A percentile compares a stretch with the other conserved stretches of the same genome.
These are phyloP conservation scores for Amanita brunnescens DNA, from an alignment of 768 basidiomycete species.

Conservation along the genomic window DNA sequence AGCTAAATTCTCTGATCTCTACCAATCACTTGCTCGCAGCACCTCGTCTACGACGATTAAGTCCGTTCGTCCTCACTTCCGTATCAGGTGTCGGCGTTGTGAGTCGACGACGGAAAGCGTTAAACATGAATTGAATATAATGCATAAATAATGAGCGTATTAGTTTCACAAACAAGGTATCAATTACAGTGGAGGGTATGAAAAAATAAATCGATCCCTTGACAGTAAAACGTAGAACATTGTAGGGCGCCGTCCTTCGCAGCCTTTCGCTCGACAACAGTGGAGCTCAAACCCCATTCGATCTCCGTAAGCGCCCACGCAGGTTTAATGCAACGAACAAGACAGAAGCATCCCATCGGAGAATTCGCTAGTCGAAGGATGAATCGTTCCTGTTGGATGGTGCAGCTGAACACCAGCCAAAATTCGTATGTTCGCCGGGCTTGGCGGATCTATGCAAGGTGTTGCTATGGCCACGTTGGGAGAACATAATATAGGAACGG, in stretches of 20 bases:
- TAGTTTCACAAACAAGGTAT: slow-evolving; percentile 1
- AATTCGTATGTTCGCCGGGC: background rate
- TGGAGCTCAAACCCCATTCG: too few species aligned
- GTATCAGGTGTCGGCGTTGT: too few species aligned
- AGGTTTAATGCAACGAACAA: background rate
- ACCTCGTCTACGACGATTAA: too few species aligned
- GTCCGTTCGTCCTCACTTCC: too few species aligned
- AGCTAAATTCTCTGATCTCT: too few species aligned
- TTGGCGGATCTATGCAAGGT: background rate
- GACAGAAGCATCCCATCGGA: too few species aligned
- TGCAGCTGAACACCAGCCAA: background rate
- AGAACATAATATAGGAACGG: slow-evolving; percentile 5
- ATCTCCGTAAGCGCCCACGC: too few species aligned
- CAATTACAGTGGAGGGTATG: slow-evolving; percentile 1
- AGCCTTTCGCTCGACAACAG: background rate
- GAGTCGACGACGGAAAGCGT: too few species aligned
- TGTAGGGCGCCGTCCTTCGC: background rate
- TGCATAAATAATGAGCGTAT: too few species aligned
- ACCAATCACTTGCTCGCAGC: too few species aligned
- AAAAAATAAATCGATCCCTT: background rate
- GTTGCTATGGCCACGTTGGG: background rate
- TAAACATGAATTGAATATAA: too few species aligned
- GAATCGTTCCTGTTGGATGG: background rate
- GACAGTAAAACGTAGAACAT: background rate
- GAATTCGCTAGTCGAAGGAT: background rate